A percentile compares a stretch with the other conserved stretches of the same genome.
phyloP scores from a whole-genome alignment of 441 rosid species.

The Capsella rubella region DNA sequence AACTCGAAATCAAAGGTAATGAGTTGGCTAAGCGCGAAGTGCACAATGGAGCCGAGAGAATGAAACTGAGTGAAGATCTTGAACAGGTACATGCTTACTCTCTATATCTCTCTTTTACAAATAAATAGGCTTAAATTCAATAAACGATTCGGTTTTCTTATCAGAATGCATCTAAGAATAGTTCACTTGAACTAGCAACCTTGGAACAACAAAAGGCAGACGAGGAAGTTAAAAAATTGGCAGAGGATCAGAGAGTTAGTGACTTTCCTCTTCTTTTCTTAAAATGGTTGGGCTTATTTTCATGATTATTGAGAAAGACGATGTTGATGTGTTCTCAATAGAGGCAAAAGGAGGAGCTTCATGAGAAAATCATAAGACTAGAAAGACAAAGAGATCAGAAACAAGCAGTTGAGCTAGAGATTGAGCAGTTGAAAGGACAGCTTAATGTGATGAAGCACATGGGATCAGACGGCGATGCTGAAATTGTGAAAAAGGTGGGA shows the following conservation, averaged over 20 bases:
- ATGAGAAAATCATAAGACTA: slow-evolving; percentile 67
- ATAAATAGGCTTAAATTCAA: neutral
- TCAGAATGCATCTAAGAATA: slow-evolving; percentile 78
- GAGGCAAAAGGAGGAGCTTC: slow-evolving; percentile 88
- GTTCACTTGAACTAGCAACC: slow-evolving; percentile 75
- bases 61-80: slow-evolving; percentile 67
- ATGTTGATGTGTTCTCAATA: slow-evolving; percentile 42
- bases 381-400: slow-evolving; percentile 79
- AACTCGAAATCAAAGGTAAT: slow-evolving; percentile 67
- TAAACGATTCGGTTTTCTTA: neutral
- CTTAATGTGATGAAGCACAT: slow-evolving; percentile 83
- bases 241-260: slow-evolving; percentile 82
- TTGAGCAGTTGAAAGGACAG: slow-evolving; percentile 72
- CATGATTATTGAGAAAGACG: neutral
- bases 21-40: slow-evolving; percentile 89
- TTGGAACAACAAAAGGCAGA: slow-evolving; percentile 85
- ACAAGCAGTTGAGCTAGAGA: slow-evolving; percentile 85
- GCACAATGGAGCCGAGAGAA: slow-evolving; percentile 76
- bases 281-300: slow-evolving; percentile 12
- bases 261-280: slow-evolving; percentile 29
- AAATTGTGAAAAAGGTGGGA: slow-evolving; percentile 66
- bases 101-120: neutral
- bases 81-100: slow-evolving; percentile 55
- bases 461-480: slow-evolving; percentile 68
- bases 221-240: slow-evolving; percentile 77